phyloP scores from a whole-genome alignment of 2,329 filamentous ascomycete genomes.

The Triangularia verruculosa region DNA sequence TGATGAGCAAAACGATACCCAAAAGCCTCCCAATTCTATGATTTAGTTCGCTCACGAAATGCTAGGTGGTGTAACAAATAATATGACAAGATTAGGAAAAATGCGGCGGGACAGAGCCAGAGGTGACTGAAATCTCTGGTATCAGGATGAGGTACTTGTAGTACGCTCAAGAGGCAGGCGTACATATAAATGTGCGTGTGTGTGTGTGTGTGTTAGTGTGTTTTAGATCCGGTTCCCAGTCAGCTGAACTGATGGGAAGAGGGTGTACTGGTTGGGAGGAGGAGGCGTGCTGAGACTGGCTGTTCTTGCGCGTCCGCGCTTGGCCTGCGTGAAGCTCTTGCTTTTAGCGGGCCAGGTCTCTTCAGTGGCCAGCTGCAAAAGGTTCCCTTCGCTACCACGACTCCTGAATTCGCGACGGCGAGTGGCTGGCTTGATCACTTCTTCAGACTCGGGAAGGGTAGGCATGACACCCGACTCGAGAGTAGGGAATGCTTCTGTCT shows the following conservation, averaged over 20 bases:
- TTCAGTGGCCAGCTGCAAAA: constrained; percentile 22
- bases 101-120: not conserved
- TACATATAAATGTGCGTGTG: constrained; percentile 3
- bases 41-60: constrained; percentile 4
- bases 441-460: constrained; percentile 31
- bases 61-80: constrained; percentile 6
- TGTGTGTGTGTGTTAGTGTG: not conserved
- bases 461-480: constrained; percentile 26
- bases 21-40: not conserved
- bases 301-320: constrained; percentile 44
- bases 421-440: constrained; percentile 27
- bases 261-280: constrained; percentile 46
- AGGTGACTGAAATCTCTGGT: not conserved
- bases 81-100: constrained; percentile 1
- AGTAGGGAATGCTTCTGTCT: constrained; percentile 24
- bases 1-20: not conserved
- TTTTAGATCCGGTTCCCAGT: constrained; percentile 26
- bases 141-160: not conserved
- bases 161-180: not conserved
- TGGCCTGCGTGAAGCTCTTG: constrained; percentile 25
- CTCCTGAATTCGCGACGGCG: constrained; percentile 26
- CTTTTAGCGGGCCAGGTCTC: constrained; percentile 23
- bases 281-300: constrained; percentile 45
- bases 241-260: constrained; percentile 39
- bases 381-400: constrained; percentile 32